Conservation (phyloP, 768 basidiomycete species). For the Suillus discolor region DNA sequence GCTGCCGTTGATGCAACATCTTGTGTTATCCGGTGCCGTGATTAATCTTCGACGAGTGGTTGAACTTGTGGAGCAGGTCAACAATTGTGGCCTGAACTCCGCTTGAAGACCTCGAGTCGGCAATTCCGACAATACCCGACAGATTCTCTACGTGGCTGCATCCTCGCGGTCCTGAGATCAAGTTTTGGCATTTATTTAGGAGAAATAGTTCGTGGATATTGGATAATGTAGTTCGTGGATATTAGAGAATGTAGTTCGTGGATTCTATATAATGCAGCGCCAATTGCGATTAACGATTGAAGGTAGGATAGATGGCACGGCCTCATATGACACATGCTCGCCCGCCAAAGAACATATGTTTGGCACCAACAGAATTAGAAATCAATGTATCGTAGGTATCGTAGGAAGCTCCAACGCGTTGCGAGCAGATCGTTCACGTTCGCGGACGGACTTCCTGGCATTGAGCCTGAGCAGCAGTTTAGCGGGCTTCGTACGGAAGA, state of each 20-base stretch:
- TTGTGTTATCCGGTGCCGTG: neutral
- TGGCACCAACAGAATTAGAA: neutral
- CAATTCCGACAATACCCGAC: neutral
- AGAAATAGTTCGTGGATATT: neutral
- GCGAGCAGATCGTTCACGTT: conserved; percentile 6
- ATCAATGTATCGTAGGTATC: conserved; percentile 15
- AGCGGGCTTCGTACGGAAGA: neutral
- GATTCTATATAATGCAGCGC: neutral
- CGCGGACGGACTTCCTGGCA: conserved; percentile 18
- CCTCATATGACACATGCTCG: neutral
- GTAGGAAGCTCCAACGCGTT: conserved; percentile 19
- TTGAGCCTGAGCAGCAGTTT: conserved; percentile 6
- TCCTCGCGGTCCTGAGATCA: neutral
- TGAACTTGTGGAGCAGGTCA: too few species aligned
- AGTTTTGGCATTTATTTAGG: neutral
- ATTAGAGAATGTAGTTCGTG: neutral
- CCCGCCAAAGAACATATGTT: neutral
- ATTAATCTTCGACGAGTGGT: neutral
- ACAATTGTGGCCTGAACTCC: too few species aligned
- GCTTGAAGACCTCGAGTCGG: neutral
- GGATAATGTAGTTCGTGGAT: too few species aligned
- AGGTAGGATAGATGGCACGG: neutral
- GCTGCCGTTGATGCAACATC: too few species aligned
- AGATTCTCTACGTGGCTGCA: neutral
- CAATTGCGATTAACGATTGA: neutral